Evolutionary conservation across 2,329 filamentous ascomycete genomes (phyloP), one percentile per base, ranked within the genome.

Genomic region (Neopestalotiopsis sp.): DNA sequence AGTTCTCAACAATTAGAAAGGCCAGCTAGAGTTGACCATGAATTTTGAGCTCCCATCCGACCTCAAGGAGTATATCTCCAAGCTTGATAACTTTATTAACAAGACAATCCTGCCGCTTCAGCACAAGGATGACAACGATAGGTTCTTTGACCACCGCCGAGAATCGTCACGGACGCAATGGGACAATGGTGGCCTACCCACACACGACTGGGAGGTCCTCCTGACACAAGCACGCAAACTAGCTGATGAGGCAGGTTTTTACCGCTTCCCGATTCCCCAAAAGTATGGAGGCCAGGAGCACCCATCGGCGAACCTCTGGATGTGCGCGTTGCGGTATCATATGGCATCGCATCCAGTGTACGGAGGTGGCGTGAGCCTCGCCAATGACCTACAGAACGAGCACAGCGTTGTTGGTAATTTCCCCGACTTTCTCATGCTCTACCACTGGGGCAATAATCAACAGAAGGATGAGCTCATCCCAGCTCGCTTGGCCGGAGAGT

Each of bases 81-180:
- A 80, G 14, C 81, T 92, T n/a, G 88, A 92, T 73, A 90, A 89
- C 0, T 82, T 92, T 28, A 78, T 93, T 72, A 79, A 84, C 2
- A 74, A 77, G 14, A 82, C 84, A 63, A 90, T 89, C 72, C 77
- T 79, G 0, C 88, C 87, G 1, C 79, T 90, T 1, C 87, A 91
- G 76, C 78, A 85, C 70, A 78, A 80, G 30, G 78, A 87, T 73
- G 87, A 90, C 76, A 91, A 91, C 74, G 82, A 88, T 67, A 85
- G 88, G 69, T 91, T 91, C 84, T 91, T 91, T 78, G 88, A 91
- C 76, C 86, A 91, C 77, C 85, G 89, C 20, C 86, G 89, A 71
- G 89, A 91, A 73, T 84, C 90, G 73, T 81, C 87, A 6, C 86
- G 89, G 42, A 91, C 89, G 1, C 84, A 91, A 74, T 91, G 88